Evolutionary conservation across 2,329 filamentous ascomycete species (phyloP), one percentile per base, ranked within the genome.

Genomic region (Alternaria sp.): DNA sequence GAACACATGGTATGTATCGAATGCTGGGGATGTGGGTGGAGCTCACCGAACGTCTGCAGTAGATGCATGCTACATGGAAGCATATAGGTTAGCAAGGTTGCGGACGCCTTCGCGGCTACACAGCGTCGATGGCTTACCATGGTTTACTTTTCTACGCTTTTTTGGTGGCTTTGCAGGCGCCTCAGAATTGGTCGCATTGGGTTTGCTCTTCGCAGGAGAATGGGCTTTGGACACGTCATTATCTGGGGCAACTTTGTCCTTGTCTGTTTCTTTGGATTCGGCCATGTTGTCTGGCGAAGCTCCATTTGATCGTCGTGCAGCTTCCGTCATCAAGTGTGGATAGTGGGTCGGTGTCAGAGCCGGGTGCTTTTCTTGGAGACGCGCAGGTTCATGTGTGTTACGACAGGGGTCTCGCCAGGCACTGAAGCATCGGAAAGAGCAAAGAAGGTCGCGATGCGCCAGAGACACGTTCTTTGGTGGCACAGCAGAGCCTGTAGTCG

Each of bases 61-160:
- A 85, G 46, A 85, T 82, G 74, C 83, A 85, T 46, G 83, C 80
- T 81, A 68, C 48, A 67, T 42, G 44, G 54, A 43, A 64, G 59
- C 53, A 51, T 42, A 63, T 47, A 61, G 62, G 65, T 79, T 63
- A 79, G 75, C 74, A 69, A 60, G 59, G 57, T 47, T 54, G 65
- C 68, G 65, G 65, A 64, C 48, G 59, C 51, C 43, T 55, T 62
- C 66, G 64, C 53, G 60, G 65, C 57, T 52, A 59, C 67, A 75
- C 71, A 68, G 52, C 70, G 66, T 67, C 56, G 36, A 42, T 41
- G 53, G 49, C 74, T 72, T 69, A 81, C 80, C 83, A 78, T 85
- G 83, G 73, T 84, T 85, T 76, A 86, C 83, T 72, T 85, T 85
- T 70, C 82, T 78, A 62, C 82, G 78, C 78, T 84, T 85, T 78